Evolutionary conservation across 192 early-diverging fungal genomes (phyloP).

Genomic region (Dimargaris verticillata): DNA sequence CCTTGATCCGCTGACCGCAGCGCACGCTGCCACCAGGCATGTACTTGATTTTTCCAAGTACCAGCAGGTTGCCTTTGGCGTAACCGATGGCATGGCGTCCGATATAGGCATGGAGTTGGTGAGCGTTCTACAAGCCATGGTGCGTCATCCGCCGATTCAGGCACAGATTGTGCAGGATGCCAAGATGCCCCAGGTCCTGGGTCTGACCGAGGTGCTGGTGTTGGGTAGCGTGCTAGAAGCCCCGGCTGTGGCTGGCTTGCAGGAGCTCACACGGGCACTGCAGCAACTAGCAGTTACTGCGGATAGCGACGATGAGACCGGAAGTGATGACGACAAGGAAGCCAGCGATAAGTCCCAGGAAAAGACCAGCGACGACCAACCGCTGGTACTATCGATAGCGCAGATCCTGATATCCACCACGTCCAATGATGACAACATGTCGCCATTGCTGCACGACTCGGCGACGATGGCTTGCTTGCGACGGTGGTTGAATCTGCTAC

Average conservation of each 20-base stretch:
- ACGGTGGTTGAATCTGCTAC: background rate
- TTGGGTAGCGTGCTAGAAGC: background rate
- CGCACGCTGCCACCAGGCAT: background rate
- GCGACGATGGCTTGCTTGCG: background rate
- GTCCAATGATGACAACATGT: constrained; percentile 6
- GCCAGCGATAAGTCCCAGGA: background rate
- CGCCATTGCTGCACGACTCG: background rate
- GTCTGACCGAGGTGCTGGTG: background rate
- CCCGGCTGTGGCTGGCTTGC: background rate
- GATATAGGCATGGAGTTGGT: background rate
- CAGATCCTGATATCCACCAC: constrained; percentile 1
- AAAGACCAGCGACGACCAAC: no score
- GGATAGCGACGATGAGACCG: background rate
- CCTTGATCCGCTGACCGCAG: background rate
- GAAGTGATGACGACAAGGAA: background rate
- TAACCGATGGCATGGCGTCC: background rate
- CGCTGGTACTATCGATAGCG: background rate
- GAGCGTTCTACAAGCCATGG: background rate
- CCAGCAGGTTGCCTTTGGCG: background rate
- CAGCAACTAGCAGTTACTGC: background rate
- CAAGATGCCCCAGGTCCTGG: background rate
- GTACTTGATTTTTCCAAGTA: background rate
- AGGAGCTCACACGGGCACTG: background rate
- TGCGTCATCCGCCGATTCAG: background rate
- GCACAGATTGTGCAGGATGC: background rate